Evolutionary conservation across 1,284 basidiomycete genomes (phyloP).

Genomic region (Boletus sp.): DNA sequence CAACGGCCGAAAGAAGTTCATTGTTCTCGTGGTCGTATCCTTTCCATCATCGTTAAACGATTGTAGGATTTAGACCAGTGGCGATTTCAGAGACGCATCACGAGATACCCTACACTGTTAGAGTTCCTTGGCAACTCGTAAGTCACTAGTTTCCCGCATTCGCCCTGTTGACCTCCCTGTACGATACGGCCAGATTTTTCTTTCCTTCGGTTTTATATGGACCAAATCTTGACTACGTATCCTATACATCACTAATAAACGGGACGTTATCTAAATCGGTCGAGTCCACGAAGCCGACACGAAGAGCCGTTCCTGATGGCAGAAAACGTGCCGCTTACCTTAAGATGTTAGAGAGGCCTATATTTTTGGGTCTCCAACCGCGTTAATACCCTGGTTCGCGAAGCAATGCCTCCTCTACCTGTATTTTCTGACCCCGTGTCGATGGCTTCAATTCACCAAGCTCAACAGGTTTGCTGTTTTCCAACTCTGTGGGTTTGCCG

Average conservation of each 20-base stretch:
- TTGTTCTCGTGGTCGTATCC: not conserved
- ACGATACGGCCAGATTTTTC: conserved; percentile 70
- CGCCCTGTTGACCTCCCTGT: conserved; percentile 3
- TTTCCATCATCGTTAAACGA: not conserved
- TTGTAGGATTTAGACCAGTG: conserved; percentile 80
- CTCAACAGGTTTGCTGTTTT: conserved; percentile 57
- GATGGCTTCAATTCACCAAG: not conserved
- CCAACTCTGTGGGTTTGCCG: conserved; percentile 76
- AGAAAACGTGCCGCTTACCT: conserved; percentile 83
- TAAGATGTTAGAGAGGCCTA: conserved; percentile 70
- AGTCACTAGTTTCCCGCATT: conserved; percentile 29
- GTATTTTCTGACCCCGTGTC: conserved; percentile 37
- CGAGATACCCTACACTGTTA: conserved; percentile 73
- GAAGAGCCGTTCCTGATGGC: conserved; percentile 56
- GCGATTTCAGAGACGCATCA: conserved; percentile 74
- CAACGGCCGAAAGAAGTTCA: conserved; percentile 59
- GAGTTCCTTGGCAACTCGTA: conserved; percentile 91
- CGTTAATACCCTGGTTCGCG: conserved; percentile 56
- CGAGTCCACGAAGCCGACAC: conserved; percentile 38
- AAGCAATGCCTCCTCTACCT: conserved; percentile 51
- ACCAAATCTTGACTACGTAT: conserved; percentile 83
- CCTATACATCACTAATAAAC: conserved; percentile 77
- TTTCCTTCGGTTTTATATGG: conserved; percentile 95
- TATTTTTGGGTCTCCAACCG: conserved; percentile 63
- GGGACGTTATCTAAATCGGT: conserved; percentile 64